Evolutionary conservation across 2,329 filamentous ascomycete genomes (phyloP).

Genomic region (Ophiostoma piceae): DNA sequence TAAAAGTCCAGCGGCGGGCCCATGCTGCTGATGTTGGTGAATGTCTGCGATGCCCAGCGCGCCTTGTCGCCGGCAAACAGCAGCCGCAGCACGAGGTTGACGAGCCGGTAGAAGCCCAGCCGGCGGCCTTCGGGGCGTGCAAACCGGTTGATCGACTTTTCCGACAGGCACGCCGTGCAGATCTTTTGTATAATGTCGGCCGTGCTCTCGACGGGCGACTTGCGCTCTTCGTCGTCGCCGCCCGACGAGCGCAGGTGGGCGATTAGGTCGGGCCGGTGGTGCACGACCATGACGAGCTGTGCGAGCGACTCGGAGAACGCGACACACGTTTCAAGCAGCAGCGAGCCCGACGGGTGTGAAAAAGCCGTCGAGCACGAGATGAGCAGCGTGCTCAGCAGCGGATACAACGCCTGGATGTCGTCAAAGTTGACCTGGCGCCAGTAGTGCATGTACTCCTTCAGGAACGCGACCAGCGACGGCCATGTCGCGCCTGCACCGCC

Average conservation of each 20-base stretch:
- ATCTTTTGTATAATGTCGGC: slow-evolving; percentile 86
- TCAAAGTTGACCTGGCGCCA: slow-evolving; percentile 74
- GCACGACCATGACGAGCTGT: slow-evolving; percentile 76
- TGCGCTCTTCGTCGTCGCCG: slow-evolving; percentile 63
- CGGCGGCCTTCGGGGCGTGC: slow-evolving; percentile 77
- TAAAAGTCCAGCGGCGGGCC: slow-evolving; percentile 77
- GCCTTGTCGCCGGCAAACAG: slow-evolving; percentile 81
- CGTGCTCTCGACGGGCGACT: slow-evolving; percentile 76
- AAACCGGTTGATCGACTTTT: slow-evolving; percentile 62
- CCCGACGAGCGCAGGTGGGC: slow-evolving; percentile 45
- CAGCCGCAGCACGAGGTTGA: slow-evolving; percentile 82
- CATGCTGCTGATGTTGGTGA: slow-evolving; percentile 78
- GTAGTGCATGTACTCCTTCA: slow-evolving; percentile 75
- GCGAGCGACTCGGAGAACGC: slow-evolving; percentile 75
- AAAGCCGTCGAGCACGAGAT: slow-evolving; percentile 73
- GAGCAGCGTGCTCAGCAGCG: slow-evolving; percentile 61
- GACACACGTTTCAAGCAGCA: slow-evolving; percentile 79
- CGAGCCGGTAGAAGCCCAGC: slow-evolving; percentile 82
- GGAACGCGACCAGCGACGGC: slow-evolving; percentile 71
- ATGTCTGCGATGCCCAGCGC: slow-evolving; percentile 78
- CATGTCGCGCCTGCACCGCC: slow-evolving; percentile 61
- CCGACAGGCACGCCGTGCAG: slow-evolving; percentile 83
- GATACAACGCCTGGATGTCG: slow-evolving; percentile 69
- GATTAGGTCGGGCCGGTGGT: slow-evolving; percentile 72
- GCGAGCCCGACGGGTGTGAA: slow-evolving; percentile 68